These are phyloP conservation scores for Sparassis latifolia DNA, from an alignment of 1,284 basidiomycete genomes.

Conservation along the genomic window DNA sequence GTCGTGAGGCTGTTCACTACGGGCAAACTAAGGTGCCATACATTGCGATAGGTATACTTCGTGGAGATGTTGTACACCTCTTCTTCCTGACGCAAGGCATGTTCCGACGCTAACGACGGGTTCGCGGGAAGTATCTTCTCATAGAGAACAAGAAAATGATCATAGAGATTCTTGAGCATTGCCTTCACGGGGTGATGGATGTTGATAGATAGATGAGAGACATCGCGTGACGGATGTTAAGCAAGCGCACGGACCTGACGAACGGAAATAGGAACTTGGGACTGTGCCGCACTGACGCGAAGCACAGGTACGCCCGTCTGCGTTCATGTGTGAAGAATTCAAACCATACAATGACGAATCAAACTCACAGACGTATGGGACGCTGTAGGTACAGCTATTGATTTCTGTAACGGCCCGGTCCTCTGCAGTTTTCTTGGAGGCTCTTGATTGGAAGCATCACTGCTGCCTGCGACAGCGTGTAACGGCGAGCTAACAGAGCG, in stretches of 20 bases:
- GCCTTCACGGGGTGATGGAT: constrained; percentile 32
- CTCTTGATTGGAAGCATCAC: constrained; percentile 25
- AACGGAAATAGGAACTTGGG: constrained; percentile 58
- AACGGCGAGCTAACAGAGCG: constrained; percentile 18
- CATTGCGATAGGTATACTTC: constrained; percentile 76
- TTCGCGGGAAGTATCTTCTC: constrained; percentile 40
- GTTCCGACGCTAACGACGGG: constrained; percentile 59
- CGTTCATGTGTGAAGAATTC: neutral
- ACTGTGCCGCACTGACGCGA: constrained; percentile 54
- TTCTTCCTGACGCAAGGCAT: constrained; percentile 72
- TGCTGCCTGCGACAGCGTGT: constrained; percentile 8
- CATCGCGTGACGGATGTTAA: neutral
- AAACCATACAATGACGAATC: neutral
- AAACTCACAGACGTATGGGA: constrained; percentile 32
- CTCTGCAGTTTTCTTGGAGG: constrained; percentile 60
- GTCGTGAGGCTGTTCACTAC: constrained; percentile 2
- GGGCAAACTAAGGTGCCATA: constrained; percentile 26
- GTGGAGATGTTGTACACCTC: constrained; percentile 67
- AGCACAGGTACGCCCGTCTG: constrained; percentile 65
- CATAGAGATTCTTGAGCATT: constrained; percentile 66
- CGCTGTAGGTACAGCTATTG: constrained; percentile 34
- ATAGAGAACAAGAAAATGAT: constrained; percentile 66
- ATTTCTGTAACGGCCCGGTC: constrained; percentile 33
- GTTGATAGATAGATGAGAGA: constrained; percentile 1
- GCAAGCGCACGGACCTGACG: constrained; percentile 47